These are phyloP conservation scores for Trypanosoma scelopori DNA, from an alignment of 208 protist genomes.

Conservation along the genomic window DNA sequence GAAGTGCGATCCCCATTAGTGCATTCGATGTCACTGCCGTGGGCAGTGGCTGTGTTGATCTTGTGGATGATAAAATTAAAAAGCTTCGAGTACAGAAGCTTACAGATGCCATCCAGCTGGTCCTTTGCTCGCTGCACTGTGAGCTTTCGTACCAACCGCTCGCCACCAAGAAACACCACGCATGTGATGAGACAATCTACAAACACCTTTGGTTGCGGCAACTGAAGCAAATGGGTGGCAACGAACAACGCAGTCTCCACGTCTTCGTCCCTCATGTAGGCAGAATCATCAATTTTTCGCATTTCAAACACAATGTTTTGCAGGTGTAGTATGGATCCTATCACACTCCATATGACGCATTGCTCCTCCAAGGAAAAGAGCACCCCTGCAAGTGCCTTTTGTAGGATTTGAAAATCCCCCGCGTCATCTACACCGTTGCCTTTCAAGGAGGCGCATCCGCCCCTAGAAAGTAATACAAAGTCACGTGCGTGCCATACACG, in stretches of 20 bases:
- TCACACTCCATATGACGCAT: constrained; percentile 28
- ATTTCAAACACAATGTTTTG: constrained; percentile 34
- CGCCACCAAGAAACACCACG: constrained; percentile 35
- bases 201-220: constrained; percentile 35
- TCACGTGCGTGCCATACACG: constrained; percentile 22
- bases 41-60: constrained; percentile 42
- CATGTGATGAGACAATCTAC: constrained; percentile 38
- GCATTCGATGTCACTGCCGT: neutral
- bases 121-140: constrained; percentile 46
- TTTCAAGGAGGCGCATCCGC: constrained; percentile 15
- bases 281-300: constrained; percentile 3
- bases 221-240: constrained; percentile 37
- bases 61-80: constrained; percentile 70
- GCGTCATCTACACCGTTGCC: constrained; percentile 22
- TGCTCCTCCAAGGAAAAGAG: constrained; percentile 22
- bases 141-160: constrained; percentile 36
- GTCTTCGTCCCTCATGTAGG: constrained; percentile 17
- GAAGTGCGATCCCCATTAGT: neutral
- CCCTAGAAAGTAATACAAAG: constrained; percentile 22
- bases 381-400: constrained; percentile 13
- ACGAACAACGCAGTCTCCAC: constrained; percentile 20
- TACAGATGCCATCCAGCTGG: constrained; percentile 66
- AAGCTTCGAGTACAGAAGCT: constrained; percentile 63
- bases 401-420: constrained; percentile 18
- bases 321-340: constrained; percentile 30